Conservation (phyloP, 345 rosid species). For the Eucalyptus marginata region DNA sequence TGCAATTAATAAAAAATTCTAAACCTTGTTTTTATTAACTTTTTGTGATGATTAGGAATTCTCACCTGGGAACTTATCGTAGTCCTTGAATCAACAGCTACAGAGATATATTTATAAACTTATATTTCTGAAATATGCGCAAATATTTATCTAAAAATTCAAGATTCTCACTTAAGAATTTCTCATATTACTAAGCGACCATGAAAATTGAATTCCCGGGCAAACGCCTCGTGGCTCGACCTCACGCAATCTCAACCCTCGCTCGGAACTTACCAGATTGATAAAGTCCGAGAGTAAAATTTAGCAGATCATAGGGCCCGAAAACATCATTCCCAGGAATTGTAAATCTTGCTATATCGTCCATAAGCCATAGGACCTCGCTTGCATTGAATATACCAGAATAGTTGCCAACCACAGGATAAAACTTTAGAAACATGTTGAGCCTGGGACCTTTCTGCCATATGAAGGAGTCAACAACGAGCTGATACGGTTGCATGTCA, state of each 20-base stretch:
- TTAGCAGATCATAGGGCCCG: slow-evolving; percentile 47
- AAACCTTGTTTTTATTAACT: too few relatives aligned
- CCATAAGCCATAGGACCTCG: slow-evolving; percentile 13
- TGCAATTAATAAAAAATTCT: too few relatives aligned
- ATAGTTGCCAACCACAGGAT: slow-evolving; percentile 5
- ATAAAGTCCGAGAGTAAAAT: slow-evolving; percentile 25
- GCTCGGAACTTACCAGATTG: slow-evolving; percentile 7
- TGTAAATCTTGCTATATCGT: slow-evolving; percentile 16
- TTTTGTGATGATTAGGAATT: too few relatives aligned
- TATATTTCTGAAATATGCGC: too few relatives aligned
- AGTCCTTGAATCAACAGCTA: too few relatives aligned
- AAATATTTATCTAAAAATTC: too few relatives aligned
- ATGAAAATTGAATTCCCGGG: neutral
- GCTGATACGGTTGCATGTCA: slow-evolving; percentile 20
- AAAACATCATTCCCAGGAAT: slow-evolving; percentile 8
- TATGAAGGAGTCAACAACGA: slow-evolving; percentile 7
- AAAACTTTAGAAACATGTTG: slow-evolving; percentile 21
- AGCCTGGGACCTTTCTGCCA: slow-evolving; percentile 47
- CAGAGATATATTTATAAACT: too few relatives aligned
- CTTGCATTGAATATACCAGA: slow-evolving; percentile 9
- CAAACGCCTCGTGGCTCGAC: neutral
- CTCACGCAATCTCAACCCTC: neutral
- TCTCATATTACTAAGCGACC: neutral
- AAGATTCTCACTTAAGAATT: neutral
- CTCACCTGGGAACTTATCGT: too few relatives aligned